Conservation (phyloP, 495 filamentous ascomycete genomes). For the Astrocystis sublimbata region DNA sequence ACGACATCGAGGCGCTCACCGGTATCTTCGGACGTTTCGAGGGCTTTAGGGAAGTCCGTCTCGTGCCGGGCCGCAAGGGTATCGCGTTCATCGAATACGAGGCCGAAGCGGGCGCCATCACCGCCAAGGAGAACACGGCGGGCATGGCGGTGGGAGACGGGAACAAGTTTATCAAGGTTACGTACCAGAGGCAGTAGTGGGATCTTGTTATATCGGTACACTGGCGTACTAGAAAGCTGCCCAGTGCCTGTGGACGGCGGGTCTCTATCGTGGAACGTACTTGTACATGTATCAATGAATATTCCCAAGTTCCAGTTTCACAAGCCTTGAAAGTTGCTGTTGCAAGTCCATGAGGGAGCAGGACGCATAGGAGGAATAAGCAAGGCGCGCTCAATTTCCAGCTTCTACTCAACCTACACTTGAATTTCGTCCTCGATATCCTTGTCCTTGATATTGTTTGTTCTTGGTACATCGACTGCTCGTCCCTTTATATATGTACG, state of each 20-base stretch:
- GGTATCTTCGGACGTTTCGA: constrained; percentile 87
- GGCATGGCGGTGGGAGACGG: constrained; percentile 76
- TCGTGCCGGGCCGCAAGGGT: constrained; percentile 81
- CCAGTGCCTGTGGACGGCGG: too few species aligned
- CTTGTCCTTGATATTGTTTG: too few species aligned
- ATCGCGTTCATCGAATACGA: constrained; percentile 99
- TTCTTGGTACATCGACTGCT: too few species aligned
- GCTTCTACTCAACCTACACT: too few species aligned
- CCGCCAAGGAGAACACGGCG: constrained; percentile 90
- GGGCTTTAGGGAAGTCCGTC: constrained; percentile 88
- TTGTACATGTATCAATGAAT: not conserved
- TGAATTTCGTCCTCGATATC: too few species aligned
- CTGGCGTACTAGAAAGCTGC: too few species aligned
- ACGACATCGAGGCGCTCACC: constrained; percentile 74
- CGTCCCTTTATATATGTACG: too few species aligned
- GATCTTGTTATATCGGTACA: too few species aligned
- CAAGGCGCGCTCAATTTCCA: too few species aligned
- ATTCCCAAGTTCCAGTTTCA: not conserved
- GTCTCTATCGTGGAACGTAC: not conserved
- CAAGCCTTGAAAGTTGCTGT: too few species aligned
- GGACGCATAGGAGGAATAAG: too few species aligned
- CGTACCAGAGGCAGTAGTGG: constrained; percentile 35
- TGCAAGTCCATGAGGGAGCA: too few species aligned
- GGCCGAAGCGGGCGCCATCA: constrained; percentile 82
- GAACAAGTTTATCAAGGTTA: constrained; percentile 50